Conservation (phyloP, 352 stramenopile genomes). For the Pythium oligandrum region DNA sequence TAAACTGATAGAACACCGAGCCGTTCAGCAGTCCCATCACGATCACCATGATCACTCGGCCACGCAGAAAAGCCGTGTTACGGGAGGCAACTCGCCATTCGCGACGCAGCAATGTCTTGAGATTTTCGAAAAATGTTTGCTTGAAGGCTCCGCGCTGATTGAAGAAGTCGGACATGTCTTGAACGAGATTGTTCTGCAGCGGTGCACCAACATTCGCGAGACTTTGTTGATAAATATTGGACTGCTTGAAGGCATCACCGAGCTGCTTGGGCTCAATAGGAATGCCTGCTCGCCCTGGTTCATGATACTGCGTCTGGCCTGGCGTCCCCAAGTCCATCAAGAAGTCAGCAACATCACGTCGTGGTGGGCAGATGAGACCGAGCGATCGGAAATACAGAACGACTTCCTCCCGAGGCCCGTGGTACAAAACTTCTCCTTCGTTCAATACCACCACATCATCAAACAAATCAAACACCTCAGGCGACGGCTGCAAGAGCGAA, state of each 20-base stretch:
- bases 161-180: slow-evolving; percentile 58
- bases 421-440: slow-evolving; percentile 50
- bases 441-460: slow-evolving; percentile 56
- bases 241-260: slow-evolving; percentile 32
- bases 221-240: slow-evolving; percentile 29
- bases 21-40: slow-evolving; percentile 45
- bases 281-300: not conserved
- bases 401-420: slow-evolving; percentile 32
- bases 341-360: slow-evolving; percentile 46
- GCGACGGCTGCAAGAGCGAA: slow-evolving; percentile 47
- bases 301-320: slow-evolving; percentile 32
- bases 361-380: slow-evolving; percentile 32
- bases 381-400: slow-evolving; percentile 33
- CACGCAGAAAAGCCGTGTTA: slow-evolving; percentile 31
- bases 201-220: slow-evolving; percentile 75
- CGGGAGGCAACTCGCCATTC: slow-evolving; percentile 63
- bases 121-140: slow-evolving; percentile 30
- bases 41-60: slow-evolving; percentile 27
- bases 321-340: slow-evolving; percentile 46
- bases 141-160: slow-evolving; percentile 30
- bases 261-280: slow-evolving; percentile 27
- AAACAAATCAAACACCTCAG: slow-evolving; percentile 49
- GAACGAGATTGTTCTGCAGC: slow-evolving; percentile 83
- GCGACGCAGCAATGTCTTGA: slow-evolving; percentile 46
- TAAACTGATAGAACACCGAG: slow-evolving; percentile 38